These are phyloP conservation scores for Rhamnella rubrinervis DNA, from an alignment of 331 rosid genomes.

Conservation along the genomic window DNA sequence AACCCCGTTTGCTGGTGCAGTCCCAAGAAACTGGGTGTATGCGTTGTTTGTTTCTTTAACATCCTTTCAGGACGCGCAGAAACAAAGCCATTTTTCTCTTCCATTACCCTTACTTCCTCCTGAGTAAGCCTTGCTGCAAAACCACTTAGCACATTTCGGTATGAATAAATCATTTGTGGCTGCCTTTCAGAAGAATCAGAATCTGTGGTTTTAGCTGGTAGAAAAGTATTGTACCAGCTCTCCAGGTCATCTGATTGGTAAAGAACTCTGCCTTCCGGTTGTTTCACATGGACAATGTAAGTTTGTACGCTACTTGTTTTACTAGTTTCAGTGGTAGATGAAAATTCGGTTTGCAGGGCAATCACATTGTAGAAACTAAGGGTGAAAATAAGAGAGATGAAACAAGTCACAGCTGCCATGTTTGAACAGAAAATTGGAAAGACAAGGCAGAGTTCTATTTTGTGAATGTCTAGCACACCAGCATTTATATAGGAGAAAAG, in stretches of 20 bases:
- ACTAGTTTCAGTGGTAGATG: conserved; percentile 3
- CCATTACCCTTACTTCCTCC: conserved; percentile 51
- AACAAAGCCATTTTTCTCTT: conserved; percentile 52
- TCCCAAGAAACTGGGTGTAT: conserved; percentile 63
- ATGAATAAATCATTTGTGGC: conserved; percentile 49
- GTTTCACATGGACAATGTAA: conserved; percentile 59
- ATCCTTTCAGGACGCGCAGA: conserved; percentile 48
- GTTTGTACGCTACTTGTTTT: conserved; percentile 34
- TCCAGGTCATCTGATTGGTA: conserved; percentile 40
- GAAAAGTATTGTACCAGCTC: conserved; percentile 63
- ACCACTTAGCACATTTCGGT: conserved; percentile 55
- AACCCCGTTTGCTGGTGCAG: conserved; percentile 45
- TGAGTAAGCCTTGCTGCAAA: conserved; percentile 71
- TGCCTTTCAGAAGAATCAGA: conserved; percentile 20
- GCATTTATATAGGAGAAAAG: conserved; percentile 20
- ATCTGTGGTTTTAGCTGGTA: conserved; percentile 42
- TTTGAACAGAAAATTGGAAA: conserved; percentile 22
- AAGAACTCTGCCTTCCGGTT: conserved; percentile 39
- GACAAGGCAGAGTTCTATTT: conserved; percentile 6
- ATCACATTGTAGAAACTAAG: conserved; percentile 27
- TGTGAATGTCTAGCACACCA: not conserved
- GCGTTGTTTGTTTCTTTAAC: conserved; percentile 53
- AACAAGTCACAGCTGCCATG: conserved; percentile 36
- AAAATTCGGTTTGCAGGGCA: conserved; percentile 29
- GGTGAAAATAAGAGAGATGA: conserved; percentile 35